Evolutionary conservation across 495 filamentous ascomycete species (phyloP).

Genomic region (Talaromyces adpressus): DNA sequence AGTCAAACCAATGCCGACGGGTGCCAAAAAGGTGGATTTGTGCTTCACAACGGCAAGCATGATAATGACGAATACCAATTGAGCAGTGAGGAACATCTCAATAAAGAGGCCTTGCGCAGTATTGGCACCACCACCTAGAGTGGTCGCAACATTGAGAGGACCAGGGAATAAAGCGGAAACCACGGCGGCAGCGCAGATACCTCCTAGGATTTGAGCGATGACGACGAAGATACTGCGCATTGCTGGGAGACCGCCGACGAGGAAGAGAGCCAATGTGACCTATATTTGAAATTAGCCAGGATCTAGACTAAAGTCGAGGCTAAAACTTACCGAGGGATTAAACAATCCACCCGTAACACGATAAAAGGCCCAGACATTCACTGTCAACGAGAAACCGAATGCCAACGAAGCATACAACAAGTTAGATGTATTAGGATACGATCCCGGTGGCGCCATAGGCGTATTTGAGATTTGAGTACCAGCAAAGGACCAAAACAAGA

Average conservation of each 20-base stretch:
- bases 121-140: constrained; percentile 48
- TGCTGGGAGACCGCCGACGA: constrained; percentile 49
- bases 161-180: constrained; percentile 58
- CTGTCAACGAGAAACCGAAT: constrained; percentile 69
- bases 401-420: constrained; percentile 64
- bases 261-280: constrained; percentile 52
- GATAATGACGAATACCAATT: constrained; percentile 72
- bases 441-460: constrained; percentile 25
- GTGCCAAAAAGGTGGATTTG: constrained; percentile 70
- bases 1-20: constrained; percentile 66
- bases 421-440: constrained; percentile 31
- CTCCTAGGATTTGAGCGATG: constrained; percentile 48
- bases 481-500: constrained; percentile 75
- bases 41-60: constrained; percentile 83
- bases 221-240: constrained; percentile 44
- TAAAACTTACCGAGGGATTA: constrained; percentile 60
- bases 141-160: constrained; percentile 51
- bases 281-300: constrained; percentile 12
- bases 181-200: constrained; percentile 55
- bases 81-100: constrained; percentile 72
- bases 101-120: constrained; percentile 66
- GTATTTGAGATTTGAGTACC: constrained; percentile 68
- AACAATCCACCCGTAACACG: constrained; percentile 73
- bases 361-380: constrained; percentile 85
- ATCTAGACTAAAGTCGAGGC: background rate